These are phyloP conservation scores for Leishmania aethiopica DNA, from an alignment of 208 protist genomes.

Conservation along the genomic window DNA sequence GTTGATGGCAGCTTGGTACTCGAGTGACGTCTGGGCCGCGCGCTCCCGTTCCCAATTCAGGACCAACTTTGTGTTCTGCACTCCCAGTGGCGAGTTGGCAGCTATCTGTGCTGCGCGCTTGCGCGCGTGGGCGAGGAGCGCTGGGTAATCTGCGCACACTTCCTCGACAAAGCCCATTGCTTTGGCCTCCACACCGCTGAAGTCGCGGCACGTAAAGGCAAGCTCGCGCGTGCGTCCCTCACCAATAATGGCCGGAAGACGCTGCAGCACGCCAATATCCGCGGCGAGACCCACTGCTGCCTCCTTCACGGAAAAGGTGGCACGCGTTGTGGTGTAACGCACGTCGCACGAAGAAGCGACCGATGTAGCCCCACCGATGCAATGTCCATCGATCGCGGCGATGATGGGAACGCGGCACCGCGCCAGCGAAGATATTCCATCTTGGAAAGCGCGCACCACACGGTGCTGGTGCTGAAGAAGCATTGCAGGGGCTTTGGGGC, in stretches of 20 bases:
- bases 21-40: slow-evolving; percentile 41
- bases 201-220: slow-evolving; percentile 59
- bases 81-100: slow-evolving; percentile 64
- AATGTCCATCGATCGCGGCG: slow-evolving; percentile 64
- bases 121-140: slow-evolving; percentile 46
- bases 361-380: slow-evolving; percentile 77
- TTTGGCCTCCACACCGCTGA: slow-evolving; percentile 43
- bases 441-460: slow-evolving; percentile 51
- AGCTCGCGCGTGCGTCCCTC: slow-evolving; percentile 72
- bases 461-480: slow-evolving; percentile 53
- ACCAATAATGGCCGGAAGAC: slow-evolving; percentile 65
- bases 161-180: slow-evolving; percentile 63
- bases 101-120: slow-evolving; percentile 50
- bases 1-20: slow-evolving; percentile 70
- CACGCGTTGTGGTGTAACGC: slow-evolving; percentile 52
- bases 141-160: slow-evolving; percentile 47
- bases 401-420: slow-evolving; percentile 70
- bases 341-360: slow-evolving; percentile 70
- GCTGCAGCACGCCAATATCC: slow-evolving; percentile 77
- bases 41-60: slow-evolving; percentile 62
- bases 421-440: slow-evolving; percentile 53
- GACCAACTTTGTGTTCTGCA: slow-evolving; percentile 77
- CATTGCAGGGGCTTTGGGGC: slow-evolving; percentile 50
- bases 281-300: slow-evolving; percentile 68
- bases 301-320: slow-evolving; percentile 70